Evolutionary conservation across 345 rosid species (phyloP), one percentile per base, ranked within the genome.

Genomic region (Aurinia saxatilis): DNA sequence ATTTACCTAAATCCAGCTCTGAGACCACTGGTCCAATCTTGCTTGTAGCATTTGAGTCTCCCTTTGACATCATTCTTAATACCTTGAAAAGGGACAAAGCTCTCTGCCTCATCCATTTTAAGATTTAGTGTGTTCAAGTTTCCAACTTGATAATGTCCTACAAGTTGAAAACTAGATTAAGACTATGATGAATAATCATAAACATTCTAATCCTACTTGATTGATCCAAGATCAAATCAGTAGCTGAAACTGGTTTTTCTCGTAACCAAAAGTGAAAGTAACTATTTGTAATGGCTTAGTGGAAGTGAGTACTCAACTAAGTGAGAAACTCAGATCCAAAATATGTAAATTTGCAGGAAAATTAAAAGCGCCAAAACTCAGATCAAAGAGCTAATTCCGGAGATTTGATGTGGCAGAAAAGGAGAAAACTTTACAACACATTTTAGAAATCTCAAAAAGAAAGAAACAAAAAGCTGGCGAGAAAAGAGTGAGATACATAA

Each of bases 21-120:
- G 51, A 92, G 46, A 46, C 98, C 95, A 71, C 95, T 76, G 39
- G 59, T 77, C 98, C 98, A 92, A 33, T 92, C 98, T 78, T 89
- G 89, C 78, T 83, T 92, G 80, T 92, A 92, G 73, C 93, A 92
- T 72, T 58, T 66, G 68, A 83, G 67, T 73, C 96, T 83, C 56
- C 93, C 95, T 42, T 63, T 75, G 55, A 89, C 65, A 73, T 92
- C 98, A 60, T 83, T 83, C 74, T 82, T 89, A 61, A 92, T 89
- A 16, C 98, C 95, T 0, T 78, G 87, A 40, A 89, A 83, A 12
- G 96, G 96, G 25, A 85, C 89, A 77, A 86, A 89, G 65, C 87
- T 89, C 72, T 92, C 96, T 78, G 86, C 93, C 88, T 62, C 63
- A 27, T 56, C 74, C 74, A 70, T 88, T 84, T 60, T 9, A 2